Conservation (phyloP, 768 basidiomycete genomes). For the Phallus indusiatus region DNA sequence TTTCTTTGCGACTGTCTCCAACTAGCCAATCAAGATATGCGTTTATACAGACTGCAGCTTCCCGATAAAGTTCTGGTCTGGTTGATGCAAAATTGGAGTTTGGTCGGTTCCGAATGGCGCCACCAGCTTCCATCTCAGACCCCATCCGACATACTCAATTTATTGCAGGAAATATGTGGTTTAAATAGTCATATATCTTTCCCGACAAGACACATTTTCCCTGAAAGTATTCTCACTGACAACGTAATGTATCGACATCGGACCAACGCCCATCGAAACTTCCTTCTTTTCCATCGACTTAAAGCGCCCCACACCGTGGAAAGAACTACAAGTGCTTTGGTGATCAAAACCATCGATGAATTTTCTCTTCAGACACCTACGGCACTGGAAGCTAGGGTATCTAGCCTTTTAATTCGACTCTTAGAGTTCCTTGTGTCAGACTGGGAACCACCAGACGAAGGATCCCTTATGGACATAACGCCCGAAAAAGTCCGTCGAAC, state of each 20-base stretch:
- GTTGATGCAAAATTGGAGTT: conserved; percentile 43
- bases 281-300: conserved; percentile 54
- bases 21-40: conserved; percentile 70
- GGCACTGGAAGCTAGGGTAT: conserved; percentile 57
- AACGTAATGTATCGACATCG: conserved; percentile 48
- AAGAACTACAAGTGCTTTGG: conserved; percentile 6
- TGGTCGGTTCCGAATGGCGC: conserved; percentile 3
- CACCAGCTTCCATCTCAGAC: neutral
- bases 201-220: conserved; percentile 39
- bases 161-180: conserved; percentile 30
- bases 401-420: conserved; percentile 51
- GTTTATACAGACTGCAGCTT: conserved; percentile 75
- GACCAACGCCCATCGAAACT: conserved; percentile 57
- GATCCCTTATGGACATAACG: conserved; percentile 28
- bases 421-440: conserved; percentile 42
- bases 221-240: conserved; percentile 58
- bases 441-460: conserved; percentile 34
- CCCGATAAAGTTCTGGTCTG: conserved; percentile 80
- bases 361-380: conserved; percentile 10
- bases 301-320: conserved; percentile 28
- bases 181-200: neutral
- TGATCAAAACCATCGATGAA: neutral
- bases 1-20: conserved; percentile 65
- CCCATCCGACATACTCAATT: conserved; percentile 29
- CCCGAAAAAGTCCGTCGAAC: conserved; percentile 57